Evolutionary conservation across 805 yeast genomes (phyloP), one percentile per base, ranked within the genome.

Genomic region (Metschnikowia kofuensis): DNA sequence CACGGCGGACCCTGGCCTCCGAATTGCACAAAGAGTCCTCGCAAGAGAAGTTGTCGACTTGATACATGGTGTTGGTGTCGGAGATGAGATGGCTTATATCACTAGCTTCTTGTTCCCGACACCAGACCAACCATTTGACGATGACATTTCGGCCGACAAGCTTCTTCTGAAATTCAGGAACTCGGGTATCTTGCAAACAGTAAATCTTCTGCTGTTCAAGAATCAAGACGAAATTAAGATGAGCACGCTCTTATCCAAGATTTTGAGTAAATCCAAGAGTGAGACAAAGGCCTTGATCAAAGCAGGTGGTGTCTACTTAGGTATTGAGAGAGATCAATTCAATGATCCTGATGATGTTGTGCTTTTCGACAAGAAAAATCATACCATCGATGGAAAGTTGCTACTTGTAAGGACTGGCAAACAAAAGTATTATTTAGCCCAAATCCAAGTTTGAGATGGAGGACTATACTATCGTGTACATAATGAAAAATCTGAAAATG

Each of bases 1-100:
- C 60, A 52, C 59, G 6, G 49, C 64, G 21, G 78, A 81, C 47
- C 89, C 91, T n/a, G 81, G 84, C 1, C 55, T 68, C 29, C 76
- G 96, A 47, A 55, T 74, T 12, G 97, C 91, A 0, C 98, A 94
- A 67, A 74, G 81, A 40, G 63, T 83, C 0, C 75, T 94, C 30
- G 98, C 98, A 0, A 68, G 79, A 34, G 96, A 92, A 62, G 87
- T 91, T 41, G 86, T 92, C 7, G 96, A 89, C 59, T 73, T 94
- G 59, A 76, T 94, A 38, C 97, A 91, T 66, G 98, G 98, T 0
- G 75, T 73, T 8, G 92, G 90, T 4, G 76, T 77, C 9, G 91
- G 96, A 3, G 73, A 77, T 27, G 78, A 81, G 35, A 87, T 94
- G 56, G 79, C 81, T 16, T 70, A 77, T 21, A 77, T 88, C 13